Evolutionary conservation across 371 early-diverging fungal species (phyloP).

Genomic region (Mortierella sp.): DNA sequence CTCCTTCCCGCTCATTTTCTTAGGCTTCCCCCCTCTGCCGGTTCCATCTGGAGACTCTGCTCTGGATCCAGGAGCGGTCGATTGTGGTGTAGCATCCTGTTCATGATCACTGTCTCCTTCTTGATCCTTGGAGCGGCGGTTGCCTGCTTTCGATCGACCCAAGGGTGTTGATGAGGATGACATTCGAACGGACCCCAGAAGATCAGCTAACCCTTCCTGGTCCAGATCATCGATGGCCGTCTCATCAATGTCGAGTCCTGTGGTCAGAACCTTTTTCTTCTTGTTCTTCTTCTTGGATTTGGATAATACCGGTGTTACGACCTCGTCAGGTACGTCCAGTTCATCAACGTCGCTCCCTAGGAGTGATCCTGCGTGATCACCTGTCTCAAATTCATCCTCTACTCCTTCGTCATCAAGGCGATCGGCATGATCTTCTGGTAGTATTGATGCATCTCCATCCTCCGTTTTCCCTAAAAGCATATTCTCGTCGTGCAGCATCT

Average conservation of each 20-base stretch:
- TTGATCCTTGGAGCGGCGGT: slow-evolving; percentile 15
- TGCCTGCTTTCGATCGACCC: slow-evolving; percentile 33
- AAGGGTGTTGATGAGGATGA: slow-evolving; percentile 21
- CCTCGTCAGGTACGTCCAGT: slow-evolving; percentile 12
- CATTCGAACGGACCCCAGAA: slow-evolving; percentile 39
- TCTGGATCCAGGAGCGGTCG: slow-evolving; percentile 51
- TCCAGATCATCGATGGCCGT: slow-evolving; percentile 52
- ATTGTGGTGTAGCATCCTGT: slow-evolving; percentile 29
- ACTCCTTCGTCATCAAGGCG: slow-evolving; percentile 11
- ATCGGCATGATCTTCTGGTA: slow-evolving; percentile 5
- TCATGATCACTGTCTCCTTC: slow-evolving; percentile 39
- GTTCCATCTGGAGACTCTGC: slow-evolving; percentile 57
- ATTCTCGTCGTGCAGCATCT: slow-evolving; percentile 65
- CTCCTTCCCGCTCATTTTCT: slow-evolving; percentile 62
- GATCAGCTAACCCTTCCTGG: slow-evolving; percentile 41
- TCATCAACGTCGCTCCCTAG: slow-evolving; percentile 18
- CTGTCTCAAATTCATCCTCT: slow-evolving; percentile 44
- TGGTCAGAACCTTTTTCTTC: slow-evolving; percentile 55
- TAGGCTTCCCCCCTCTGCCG: slow-evolving; percentile 49
- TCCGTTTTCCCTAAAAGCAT: slow-evolving; percentile 24
- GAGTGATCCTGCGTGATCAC: slow-evolving; percentile 21
- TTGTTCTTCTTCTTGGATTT: slow-evolving; percentile 57
- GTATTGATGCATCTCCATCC: not conserved
- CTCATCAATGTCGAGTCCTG: slow-evolving; percentile 27
- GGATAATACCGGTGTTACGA: slow-evolving; percentile 26